Evolutionary conservation across 192 early-diverging fungal genomes (phyloP), one percentile per base, ranked within the genome.

Genomic region (Coemansia sp.): DNA sequence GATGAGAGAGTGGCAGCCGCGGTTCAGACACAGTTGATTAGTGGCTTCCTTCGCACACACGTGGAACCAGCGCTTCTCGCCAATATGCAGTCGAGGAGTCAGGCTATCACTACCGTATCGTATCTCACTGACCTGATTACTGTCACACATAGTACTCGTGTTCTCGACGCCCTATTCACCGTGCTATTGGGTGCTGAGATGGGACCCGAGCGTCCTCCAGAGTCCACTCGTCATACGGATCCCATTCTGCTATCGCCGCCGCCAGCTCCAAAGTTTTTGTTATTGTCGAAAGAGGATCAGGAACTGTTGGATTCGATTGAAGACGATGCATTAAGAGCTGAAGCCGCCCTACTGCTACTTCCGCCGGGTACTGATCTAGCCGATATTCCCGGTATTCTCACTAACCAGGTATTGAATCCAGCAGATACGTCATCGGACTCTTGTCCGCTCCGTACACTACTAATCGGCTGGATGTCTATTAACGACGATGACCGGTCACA

Each of bases 401-500:
- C 12, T 15, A 51, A 12, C 27, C 20, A 17, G 12, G 3, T 1
- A 29, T 1, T 10, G 5, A 32, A 19, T 15, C 3, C 15, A 3
- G 55, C 55, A 1, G 31, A 32, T 15, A 17, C 36, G 17, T 22
- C 32, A 29, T 11, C 44, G 7, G 46, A 32, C 38, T 5, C 38
- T 13, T 45, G 41, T 20, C 68, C 59, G 31, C 55, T 75, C 64
- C 68, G 75, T 3, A 46, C 69, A 12, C 64, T 70, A 44, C 48
- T 80, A 32, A 85, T 84, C 4, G 60, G 79, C 20, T 79, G 87
- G 71, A 71, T 81, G 68, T 56, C 83, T 19, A 29, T 82, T 4
- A 75, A 81, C 19, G 71, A 77, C 67, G 79, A 85, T 12, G 71
- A 77, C 64, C 60, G 76, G 67, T 68, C 78, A 17, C 73, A 85